phyloP scores from a whole-genome alignment of 2,329 filamentous ascomycete species.

The Penicillium sp. region DNA sequence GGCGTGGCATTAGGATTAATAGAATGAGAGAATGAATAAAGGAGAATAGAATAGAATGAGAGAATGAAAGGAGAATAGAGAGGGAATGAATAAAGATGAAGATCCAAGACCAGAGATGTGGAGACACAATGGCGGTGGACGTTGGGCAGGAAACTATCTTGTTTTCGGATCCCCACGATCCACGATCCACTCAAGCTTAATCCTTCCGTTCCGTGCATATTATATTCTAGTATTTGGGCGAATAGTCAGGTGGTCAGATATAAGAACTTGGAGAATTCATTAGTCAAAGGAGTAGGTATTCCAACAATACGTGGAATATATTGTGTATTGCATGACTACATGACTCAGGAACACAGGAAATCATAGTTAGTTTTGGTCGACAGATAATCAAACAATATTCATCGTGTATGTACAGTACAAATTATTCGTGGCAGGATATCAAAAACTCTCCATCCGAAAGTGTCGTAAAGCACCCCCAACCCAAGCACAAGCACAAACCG shows the following conservation, averaged over 20 bases:
- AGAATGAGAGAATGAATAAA: neutral
- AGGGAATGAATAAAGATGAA: too few species aligned
- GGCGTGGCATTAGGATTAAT: slow-evolving; percentile 16
- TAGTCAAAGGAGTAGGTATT: too few species aligned
- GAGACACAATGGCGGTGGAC: slow-evolving; percentile 18
- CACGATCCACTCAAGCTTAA: slow-evolving; percentile 4
- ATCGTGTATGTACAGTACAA: neutral
- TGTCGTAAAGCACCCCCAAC: neutral
- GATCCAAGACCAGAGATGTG: slow-evolving; percentile 1
- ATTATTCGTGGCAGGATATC: neutral
- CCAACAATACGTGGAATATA: too few species aligned
- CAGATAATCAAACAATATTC: neutral
- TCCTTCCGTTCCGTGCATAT: too few species aligned
- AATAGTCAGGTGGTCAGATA: too few species aligned
- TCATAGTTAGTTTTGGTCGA: neutral
- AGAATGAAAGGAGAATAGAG: neutral
- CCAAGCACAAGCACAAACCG: too few species aligned
- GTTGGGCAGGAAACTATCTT: slow-evolving; percentile 20
- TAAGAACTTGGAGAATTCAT: too few species aligned
- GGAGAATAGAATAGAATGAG: neutral
- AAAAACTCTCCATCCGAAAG: neutral
- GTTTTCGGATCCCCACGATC: slow-evolving; percentile 10
- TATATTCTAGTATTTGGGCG: neutral
- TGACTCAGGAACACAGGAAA: too few species aligned
- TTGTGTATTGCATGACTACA: too few species aligned